Base-by-base conservation (phyloP, 768 basidiomycete genomes). In the Candolleomyces efflorescens region DNA sequence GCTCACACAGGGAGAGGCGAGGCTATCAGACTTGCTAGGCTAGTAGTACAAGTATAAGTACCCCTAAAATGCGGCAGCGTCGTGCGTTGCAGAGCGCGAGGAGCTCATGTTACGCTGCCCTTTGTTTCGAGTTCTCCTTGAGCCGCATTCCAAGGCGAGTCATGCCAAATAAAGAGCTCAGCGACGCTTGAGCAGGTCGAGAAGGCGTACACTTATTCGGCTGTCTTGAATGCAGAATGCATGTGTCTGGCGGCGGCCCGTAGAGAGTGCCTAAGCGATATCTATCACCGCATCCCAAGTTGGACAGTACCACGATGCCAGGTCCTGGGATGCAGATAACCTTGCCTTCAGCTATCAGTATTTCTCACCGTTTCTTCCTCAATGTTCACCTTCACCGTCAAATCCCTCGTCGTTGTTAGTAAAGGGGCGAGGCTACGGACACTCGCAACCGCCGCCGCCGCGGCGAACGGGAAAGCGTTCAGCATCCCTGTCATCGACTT, bases 401-500 rank as follows among this genome's bases (percentile, higher is more conserved):
- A 67, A 51, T 55, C 63, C 6, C 65, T 67, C 36, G 53, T 69
- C 36, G 32, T 65, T 43, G 24, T 62, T 23, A 68, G 65, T 20
- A 48, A 65, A 7, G 56, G 53, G n/a, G 51, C 55, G 24, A 59
- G 22, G 12, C 67, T 58, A 38, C 71, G 73, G 43, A 60, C 62
- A 45, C 67, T 70, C 36, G 70, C 67, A 32, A 74, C 68, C 43
- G 44, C 64, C 23, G 61, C 67, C 11, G 64, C 60, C 27, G 59
- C 49, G 2, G 18, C 51, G 15, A 4, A 10, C 12, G 38, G 18
- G 36, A 54, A 62, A 23, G 64, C 70, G 23, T 86, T 88, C 65
- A 74, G 73, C 36, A 91, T 93, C 54, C 92, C 92, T 24, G 73
- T 92, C 26, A 83, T 94, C 63, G 84, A 92, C 74, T 92, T 94